Percentiles rank a stretch among this genome's conserved stretches.
These are phyloP conservation scores for Jasminum sambac DNA, from an alignment of 257 asterid genomes.

Conservation along the genomic window DNA sequence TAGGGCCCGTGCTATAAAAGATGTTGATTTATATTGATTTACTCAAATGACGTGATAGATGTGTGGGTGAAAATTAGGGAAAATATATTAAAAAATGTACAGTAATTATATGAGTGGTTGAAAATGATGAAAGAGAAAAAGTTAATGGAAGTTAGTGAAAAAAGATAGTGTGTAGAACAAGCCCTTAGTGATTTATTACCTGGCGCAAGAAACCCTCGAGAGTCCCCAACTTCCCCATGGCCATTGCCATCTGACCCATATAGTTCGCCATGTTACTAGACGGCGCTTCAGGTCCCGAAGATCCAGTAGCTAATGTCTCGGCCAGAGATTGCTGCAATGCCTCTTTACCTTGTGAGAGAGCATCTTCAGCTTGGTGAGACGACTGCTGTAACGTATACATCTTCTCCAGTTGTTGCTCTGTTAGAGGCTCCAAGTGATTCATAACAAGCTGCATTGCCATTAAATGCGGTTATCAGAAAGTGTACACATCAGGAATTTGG, in stretches of 20 bases:
- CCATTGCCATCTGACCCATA: conserved; percentile 55
- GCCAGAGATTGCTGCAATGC: conserved; percentile 47
- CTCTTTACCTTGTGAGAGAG: conserved; percentile 50
- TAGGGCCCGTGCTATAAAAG: too few relatives aligned
- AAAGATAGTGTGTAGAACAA: too few relatives aligned
- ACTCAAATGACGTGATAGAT: too few relatives aligned
- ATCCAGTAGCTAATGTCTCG: conserved; percentile 39
- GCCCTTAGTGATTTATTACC: conserved; percentile 28
- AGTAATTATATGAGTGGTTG: too few relatives aligned
- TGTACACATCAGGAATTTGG: neutral
- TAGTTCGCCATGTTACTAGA: conserved; percentile 44
- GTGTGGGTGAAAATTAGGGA: too few relatives aligned
- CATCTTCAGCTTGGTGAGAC: conserved; percentile 46
- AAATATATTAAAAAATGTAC: too few relatives aligned
- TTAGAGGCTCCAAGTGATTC: conserved; percentile 35
- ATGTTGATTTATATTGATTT: too few relatives aligned
- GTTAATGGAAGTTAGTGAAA: too few relatives aligned
- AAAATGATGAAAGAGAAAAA: too few relatives aligned
- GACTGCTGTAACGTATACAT: conserved; percentile 43
- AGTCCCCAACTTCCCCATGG: conserved; percentile 53
- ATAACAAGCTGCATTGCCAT: conserved; percentile 32
- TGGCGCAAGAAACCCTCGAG: conserved; percentile 49
- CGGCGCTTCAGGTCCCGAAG: conserved; percentile 29
- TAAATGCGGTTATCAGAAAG: neutral
- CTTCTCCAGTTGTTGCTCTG: conserved; percentile 35